Conservation (phyloP, 129 eudicot genomes). For the Arctium lappa region DNA sequence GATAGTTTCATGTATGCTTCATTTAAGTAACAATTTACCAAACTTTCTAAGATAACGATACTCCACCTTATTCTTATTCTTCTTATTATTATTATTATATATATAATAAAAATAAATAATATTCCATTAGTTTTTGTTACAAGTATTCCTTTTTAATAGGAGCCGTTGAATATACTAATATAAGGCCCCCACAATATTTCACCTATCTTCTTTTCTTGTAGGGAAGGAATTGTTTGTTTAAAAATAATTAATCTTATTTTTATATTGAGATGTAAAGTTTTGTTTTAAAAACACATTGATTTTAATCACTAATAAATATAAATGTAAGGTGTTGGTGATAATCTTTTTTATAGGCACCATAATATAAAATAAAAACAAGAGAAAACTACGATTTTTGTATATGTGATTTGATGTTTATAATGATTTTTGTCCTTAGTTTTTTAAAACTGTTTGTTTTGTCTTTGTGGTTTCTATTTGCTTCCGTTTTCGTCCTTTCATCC, state of each 20-base stretch:
- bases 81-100: neutral
- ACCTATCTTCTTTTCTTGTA: neutral
- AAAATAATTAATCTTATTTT: neutral
- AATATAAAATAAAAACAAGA: neutral
- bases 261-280: neutral
- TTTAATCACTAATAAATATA: neutral
- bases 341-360: neutral
- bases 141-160: constrained; percentile 3
- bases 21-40: constrained; percentile 14
- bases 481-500: too few relatives aligned
- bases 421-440: too few relatives aligned
- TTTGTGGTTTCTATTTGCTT: too few relatives aligned
- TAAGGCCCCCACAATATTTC: neutral
- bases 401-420: too few relatives aligned
- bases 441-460: too few relatives aligned
- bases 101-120: neutral
- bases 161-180: constrained; percentile 15
- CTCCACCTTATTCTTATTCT: constrained; percentile 14
- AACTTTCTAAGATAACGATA: constrained; percentile 19
- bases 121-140: neutral
- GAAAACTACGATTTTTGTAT: too few relatives aligned
- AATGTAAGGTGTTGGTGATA: neutral
- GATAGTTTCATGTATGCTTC: constrained; percentile 19
- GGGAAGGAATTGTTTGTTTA: neutral
- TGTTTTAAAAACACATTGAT: neutral